A percentile compares a stretch with the other conserved stretches of the same genome.
Conservation (phyloP, 2,329 filamentous ascomycete genomes). For the Cryphonectria naterciae region DNA sequence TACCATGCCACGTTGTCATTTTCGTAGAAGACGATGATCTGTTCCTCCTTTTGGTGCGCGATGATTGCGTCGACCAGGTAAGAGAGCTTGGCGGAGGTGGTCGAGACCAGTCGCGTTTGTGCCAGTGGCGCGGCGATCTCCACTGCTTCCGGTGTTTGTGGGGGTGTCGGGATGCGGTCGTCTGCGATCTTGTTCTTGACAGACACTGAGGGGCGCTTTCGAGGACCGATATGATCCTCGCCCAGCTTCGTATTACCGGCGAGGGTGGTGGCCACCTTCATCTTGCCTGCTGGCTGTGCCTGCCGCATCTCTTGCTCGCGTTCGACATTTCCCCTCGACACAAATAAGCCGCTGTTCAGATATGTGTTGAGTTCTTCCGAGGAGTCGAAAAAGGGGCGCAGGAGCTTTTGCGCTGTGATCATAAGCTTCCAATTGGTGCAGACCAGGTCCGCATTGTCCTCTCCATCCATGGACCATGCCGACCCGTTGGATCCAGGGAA, state of each 20-base stretch:
- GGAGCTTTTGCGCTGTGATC: slow-evolving; percentile 54
- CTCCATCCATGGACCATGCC: slow-evolving; percentile 70
- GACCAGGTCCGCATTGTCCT: slow-evolving; percentile 51
- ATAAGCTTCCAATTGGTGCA: slow-evolving; percentile 57
- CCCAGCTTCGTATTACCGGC: slow-evolving; percentile 51
- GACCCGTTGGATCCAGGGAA: slow-evolving; percentile 66
- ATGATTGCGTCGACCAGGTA: slow-evolving; percentile 79
- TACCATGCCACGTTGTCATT: slow-evolving; percentile 86
- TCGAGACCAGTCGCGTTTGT: slow-evolving; percentile 70
- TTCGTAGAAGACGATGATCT: slow-evolving; percentile 93
- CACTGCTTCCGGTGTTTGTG: slow-evolving; percentile 21
- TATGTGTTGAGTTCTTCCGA: slow-evolving; percentile 51
- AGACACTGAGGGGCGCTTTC: slow-evolving; percentile 40
- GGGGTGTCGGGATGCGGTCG: slow-evolving; percentile 32
- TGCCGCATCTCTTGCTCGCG: slow-evolving; percentile 39
- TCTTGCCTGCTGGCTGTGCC: slow-evolving; percentile 15
- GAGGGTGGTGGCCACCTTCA: slow-evolving; percentile 33
- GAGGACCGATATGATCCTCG: slow-evolving; percentile 38
- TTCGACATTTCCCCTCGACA: slow-evolving; percentile 44
- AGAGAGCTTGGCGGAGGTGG: slow-evolving; percentile 83
- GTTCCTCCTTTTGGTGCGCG: slow-evolving; percentile 70
- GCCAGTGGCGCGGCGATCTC: slow-evolving; percentile 55
- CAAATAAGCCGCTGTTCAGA: slow-evolving; percentile 51
- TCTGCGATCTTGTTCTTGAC: slow-evolving; percentile 33
- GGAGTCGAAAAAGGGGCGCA: slow-evolving; percentile 50